Evolutionary conservation across 257 asterid genomes (phyloP).

Genomic region (Ilex aquifolium): DNA sequence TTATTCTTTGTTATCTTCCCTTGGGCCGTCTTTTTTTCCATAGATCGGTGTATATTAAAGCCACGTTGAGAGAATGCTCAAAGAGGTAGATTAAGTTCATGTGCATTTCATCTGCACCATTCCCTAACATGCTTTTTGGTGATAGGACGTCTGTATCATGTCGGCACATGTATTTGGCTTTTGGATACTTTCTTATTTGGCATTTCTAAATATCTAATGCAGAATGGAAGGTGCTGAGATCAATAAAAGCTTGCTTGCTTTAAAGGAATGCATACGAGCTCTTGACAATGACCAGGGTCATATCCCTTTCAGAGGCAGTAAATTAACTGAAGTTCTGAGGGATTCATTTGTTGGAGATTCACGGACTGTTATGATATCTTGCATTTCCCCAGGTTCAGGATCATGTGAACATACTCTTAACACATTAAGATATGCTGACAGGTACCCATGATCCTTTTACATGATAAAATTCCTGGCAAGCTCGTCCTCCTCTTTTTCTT

Average conservation of each 20-base stretch:
- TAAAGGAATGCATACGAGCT: conserved; percentile 98
- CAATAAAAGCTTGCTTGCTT: conserved; percentile 94
- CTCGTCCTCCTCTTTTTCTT: not conserved
- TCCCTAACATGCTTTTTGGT: no score
- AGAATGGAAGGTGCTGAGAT: conserved; percentile 99
- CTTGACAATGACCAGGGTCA: conserved; percentile 98
- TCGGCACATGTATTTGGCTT: no score
- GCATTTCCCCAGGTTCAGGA: conserved; percentile 88
- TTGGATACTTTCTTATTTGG: no score
- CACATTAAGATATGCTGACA: conserved; percentile 96
- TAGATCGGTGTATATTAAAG: no score
- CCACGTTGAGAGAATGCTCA: no score
- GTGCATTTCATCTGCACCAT: no score
- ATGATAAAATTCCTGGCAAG: conserved; percentile 1
- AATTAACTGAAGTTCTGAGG: conserved; percentile 85
- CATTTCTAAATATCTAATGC: conserved; percentile 20
- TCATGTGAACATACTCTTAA: conserved; percentile 94
- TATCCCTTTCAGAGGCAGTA: conserved; percentile 98
- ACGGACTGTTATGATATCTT: conserved; percentile 93
- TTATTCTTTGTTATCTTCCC: no score
- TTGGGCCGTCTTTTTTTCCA: no score
- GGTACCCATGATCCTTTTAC: conserved; percentile 32
- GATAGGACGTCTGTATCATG: no score
- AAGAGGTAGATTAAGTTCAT: no score
- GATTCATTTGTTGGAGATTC: conserved; percentile 97